These are phyloP conservation scores for Parastagonospora avenae DNA, from an alignment of 2,329 filamentous ascomycete genomes.

Conservation along the genomic window DNA sequence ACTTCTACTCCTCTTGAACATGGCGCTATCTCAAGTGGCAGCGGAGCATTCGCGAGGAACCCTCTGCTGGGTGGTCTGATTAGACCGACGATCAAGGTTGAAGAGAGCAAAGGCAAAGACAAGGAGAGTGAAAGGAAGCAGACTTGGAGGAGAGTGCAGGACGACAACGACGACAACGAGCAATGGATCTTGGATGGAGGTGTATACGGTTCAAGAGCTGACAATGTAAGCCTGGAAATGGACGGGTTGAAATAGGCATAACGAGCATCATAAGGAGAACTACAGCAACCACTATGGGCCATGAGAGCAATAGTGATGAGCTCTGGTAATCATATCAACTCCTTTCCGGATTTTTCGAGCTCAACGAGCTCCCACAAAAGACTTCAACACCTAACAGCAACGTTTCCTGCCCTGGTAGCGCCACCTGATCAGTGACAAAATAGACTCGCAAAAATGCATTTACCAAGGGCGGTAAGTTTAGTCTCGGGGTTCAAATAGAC, in stretches of 20 bases:
- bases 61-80: conserved; percentile 70
- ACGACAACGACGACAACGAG: conserved; percentile 60
- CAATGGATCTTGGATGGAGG: conserved; percentile 60
- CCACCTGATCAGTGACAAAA: no score
- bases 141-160: conserved; percentile 58
- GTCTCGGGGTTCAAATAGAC: no score
- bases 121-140: conserved; percentile 45
- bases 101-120: conserved; percentile 61
- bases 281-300: no score
- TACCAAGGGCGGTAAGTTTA: no score
- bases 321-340: no score
- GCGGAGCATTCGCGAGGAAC: conserved; percentile 71
- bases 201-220: conserved; percentile 46
- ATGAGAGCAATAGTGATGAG: no score
- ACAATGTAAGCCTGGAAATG: conserved; percentile 22
- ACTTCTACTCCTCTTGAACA: conserved; percentile 37
- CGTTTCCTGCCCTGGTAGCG: no score
- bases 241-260: conserved; percentile 8
- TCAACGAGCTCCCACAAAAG: no score
- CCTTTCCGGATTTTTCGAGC: no score
- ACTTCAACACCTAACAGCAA: no score
- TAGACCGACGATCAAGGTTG: conserved; percentile 60
- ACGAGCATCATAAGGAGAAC: no score
- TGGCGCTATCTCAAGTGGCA: conserved; percentile 33
- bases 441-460: no score